A percentile compares a stretch with the other conserved stretches of the same genome.
Evolutionary conservation across 129 eudicot genomes (phyloP).

Genomic region (Lactuca saligna): DNA sequence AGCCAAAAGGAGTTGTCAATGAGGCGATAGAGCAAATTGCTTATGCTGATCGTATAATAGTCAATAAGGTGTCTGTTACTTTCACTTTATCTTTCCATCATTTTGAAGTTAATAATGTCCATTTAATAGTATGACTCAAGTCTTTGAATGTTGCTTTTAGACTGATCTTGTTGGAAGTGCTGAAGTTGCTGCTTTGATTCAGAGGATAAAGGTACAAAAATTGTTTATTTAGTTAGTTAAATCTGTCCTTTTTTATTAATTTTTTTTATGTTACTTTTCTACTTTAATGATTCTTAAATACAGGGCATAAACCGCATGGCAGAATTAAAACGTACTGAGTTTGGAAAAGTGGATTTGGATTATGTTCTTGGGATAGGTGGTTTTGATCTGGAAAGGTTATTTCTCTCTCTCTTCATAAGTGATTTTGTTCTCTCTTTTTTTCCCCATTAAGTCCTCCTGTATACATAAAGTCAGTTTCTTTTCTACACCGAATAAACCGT

Average conservation of each 20-base stretch:
- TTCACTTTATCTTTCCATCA: not conserved
- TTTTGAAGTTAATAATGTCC: not conserved
- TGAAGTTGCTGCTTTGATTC: slow-evolving; percentile 65
- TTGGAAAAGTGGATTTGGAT: slow-evolving; percentile 90
- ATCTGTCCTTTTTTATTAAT: slow-evolving; percentile 4
- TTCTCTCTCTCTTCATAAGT: slow-evolving; percentile 12
- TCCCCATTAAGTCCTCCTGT: too few species aligned
- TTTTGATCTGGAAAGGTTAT: slow-evolving; percentile 94
- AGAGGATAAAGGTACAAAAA: slow-evolving; percentile 68
- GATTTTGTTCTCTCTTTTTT: not conserved
- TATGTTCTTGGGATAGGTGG: slow-evolving; percentile 99
- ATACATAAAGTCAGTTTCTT: too few species aligned
- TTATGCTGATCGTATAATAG: slow-evolving; percentile 88
- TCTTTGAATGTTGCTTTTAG: slow-evolving; percentile 42
- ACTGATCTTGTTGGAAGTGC: slow-evolving; percentile 88
- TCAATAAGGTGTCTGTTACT: slow-evolving; percentile 63
- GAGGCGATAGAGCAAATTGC: slow-evolving; percentile 99
- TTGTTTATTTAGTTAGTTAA: not conserved
- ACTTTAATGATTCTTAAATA: slow-evolving; percentile 9
- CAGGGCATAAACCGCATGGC: slow-evolving; percentile 94
- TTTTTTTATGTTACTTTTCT: slow-evolving; percentile 6
- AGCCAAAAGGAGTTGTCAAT: slow-evolving; percentile 94
- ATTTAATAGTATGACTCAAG: slow-evolving; percentile 12
- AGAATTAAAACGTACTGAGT: slow-evolving; percentile 65
- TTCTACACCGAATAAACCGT: too few species aligned